phyloP scores from a whole-genome alignment of 164 flowering plant species.

The Piper longum region DNA sequence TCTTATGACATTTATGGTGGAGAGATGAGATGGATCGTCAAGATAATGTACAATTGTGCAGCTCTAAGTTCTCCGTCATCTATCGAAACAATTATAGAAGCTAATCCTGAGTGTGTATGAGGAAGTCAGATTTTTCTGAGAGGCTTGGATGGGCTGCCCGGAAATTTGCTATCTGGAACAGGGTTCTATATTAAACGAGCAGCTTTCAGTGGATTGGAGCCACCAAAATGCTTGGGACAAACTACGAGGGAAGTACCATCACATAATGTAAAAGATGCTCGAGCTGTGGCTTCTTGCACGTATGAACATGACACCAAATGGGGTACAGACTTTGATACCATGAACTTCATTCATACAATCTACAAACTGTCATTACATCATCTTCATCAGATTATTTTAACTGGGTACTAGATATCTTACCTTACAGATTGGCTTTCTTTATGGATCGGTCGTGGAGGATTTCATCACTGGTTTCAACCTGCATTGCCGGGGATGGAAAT shows the following conservation, averaged over 20 bases:
- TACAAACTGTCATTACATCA: no score
- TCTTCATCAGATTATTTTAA: not conserved
- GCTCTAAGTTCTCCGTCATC: no score
- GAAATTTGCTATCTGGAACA: constrained; percentile 18
- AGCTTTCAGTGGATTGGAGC: constrained; percentile 13
- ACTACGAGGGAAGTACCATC: not conserved
- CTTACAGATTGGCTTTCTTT: constrained; percentile 6
- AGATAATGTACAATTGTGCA: no score
- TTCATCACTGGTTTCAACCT: constrained; percentile 4
- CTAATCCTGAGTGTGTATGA: not conserved
- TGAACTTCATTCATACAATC: no score
- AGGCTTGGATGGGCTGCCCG: constrained; percentile 20
- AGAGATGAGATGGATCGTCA: constrained; percentile 1
- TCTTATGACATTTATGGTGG: constrained; percentile 19
- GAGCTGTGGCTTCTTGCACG: constrained; percentile 5
- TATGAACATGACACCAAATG: constrained; percentile 6
- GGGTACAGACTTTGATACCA: constrained; percentile 1
- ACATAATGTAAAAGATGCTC: not conserved
- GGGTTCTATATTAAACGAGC: constrained; percentile 20
- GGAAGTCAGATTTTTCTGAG: constrained; percentile 5
- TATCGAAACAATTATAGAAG: no score
- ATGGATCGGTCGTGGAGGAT: constrained; percentile 6
- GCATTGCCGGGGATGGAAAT: constrained; percentile 12
- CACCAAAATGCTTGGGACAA: no score
- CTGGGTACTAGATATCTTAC: not conserved